Conservation (phyloP, 345 rosid genomes). For the Aquilaria malaccensis region DNA sequence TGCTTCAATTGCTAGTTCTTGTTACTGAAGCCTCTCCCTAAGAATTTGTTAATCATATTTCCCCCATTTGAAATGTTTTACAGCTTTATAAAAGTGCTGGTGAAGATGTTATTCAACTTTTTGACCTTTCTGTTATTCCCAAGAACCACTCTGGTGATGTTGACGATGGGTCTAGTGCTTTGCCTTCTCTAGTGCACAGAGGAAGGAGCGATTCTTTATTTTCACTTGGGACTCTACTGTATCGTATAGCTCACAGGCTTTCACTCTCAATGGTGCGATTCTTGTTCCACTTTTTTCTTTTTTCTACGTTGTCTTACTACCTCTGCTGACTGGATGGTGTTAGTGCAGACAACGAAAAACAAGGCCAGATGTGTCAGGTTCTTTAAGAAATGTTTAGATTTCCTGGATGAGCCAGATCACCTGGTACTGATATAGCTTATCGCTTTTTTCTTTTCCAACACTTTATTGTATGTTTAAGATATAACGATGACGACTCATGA, state of each 20-base stretch:
- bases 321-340: slow-evolving; percentile 14
- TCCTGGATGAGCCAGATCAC: slow-evolving; percentile 78
- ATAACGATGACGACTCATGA: slow-evolving; percentile 9
- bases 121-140: slow-evolving; percentile 83
- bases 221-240: slow-evolving; percentile 85
- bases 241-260: slow-evolving; percentile 88
- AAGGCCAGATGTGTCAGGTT: slow-evolving; percentile 77
- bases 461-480: not conserved
- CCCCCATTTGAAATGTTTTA: slow-evolving; percentile 12
- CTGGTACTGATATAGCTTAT: slow-evolving; percentile 39
- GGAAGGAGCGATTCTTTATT: slow-evolving; percentile 68
- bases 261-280: slow-evolving; percentile 73
- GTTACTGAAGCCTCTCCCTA: not conserved
- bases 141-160: slow-evolving; percentile 45
- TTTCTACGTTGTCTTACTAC: slow-evolving; percentile 4
- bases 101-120: slow-evolving; percentile 89
- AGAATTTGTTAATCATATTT: slow-evolving; percentile 4
- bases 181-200: slow-evolving; percentile 52
- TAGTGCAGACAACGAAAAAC: slow-evolving; percentile 55
- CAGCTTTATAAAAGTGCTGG: slow-evolving; percentile 95
- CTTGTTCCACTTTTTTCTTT: slow-evolving; percentile 5
- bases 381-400: slow-evolving; percentile 72
- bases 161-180: slow-evolving; percentile 43
- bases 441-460: slow-evolving; percentile 1
- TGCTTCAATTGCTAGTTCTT: not conserved